These are phyloP conservation scores for Tetracentron sinense DNA, from an alignment of 164 flowering plant genomes.

Conservation along the genomic window DNA sequence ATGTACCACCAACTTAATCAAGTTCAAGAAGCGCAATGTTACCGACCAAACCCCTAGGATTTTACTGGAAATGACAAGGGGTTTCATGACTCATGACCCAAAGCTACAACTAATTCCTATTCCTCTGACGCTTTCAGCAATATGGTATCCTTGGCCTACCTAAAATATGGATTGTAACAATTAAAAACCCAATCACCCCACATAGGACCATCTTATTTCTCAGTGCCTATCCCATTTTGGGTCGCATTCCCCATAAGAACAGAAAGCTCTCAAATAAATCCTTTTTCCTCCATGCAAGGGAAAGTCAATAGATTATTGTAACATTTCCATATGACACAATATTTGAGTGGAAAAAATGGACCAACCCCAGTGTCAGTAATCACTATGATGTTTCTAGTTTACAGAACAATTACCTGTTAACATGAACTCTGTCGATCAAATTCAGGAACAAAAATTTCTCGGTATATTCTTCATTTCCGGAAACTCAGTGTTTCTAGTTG, in stretches of 20 bases:
- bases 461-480: conserved; percentile 80
- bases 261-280: neutral
- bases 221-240: too few species aligned
- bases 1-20: neutral
- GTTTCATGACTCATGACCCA: too few species aligned
- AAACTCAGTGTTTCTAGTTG: conserved; percentile 42
- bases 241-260: too few species aligned
- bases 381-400: neutral
- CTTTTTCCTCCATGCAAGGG: neutral
- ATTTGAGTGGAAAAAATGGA: neutral
- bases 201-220: neutral
- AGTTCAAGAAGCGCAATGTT: neutral
- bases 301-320: neutral
- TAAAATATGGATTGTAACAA: neutral
- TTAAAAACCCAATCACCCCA: neutral
- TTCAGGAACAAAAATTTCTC: conserved; percentile 74
- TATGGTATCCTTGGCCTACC: too few species aligned
- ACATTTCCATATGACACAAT: neutral
- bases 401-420: conserved; percentile 61
- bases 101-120: neutral
- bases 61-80: too few species aligned
- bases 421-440: conserved; percentile 84
- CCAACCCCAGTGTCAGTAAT: neutral
- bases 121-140: too few species aligned
- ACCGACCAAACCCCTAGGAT: too few species aligned